Conservation (phyloP, 1,139 yeast genomes). For the Yamadazyma mexicana region DNA sequence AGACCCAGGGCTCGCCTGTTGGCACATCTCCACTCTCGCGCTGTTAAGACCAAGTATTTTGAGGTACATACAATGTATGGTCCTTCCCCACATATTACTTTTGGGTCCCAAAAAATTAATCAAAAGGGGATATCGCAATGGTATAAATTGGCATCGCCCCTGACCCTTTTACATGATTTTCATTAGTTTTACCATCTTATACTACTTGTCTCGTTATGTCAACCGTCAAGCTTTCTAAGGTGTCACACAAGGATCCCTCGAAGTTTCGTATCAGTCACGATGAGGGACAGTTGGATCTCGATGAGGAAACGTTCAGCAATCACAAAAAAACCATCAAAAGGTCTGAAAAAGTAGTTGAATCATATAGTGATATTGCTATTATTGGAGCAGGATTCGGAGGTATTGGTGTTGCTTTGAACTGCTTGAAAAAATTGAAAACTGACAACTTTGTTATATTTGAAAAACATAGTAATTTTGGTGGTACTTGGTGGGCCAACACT, state of each 20-base stretch:
- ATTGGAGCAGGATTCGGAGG: slow-evolving; percentile 55
- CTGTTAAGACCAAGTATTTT: too few species aligned
- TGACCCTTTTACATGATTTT: too few species aligned
- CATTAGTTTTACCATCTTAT: too few species aligned
- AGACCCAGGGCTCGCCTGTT: too few species aligned
- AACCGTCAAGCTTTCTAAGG: slow-evolving; percentile 27
- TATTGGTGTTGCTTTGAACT: slow-evolving; percentile 33
- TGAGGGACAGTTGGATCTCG: slow-evolving; percentile 31
- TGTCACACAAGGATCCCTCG: slow-evolving; percentile 34
- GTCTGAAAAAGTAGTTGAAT: slow-evolving; percentile 20
- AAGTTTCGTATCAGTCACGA: slow-evolving; percentile 30
- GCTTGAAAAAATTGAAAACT: slow-evolving; percentile 26
- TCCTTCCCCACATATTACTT: too few species aligned
- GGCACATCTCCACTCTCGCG: too few species aligned
- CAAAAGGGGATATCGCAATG: too few species aligned
- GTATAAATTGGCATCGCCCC: too few species aligned
- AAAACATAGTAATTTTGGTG: slow-evolving; percentile 48
- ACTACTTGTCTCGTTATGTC: too few species aligned
- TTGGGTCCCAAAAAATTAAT: too few species aligned
- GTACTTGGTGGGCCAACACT: slow-evolving; percentile 55
- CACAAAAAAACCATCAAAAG: slow-evolving; percentile 17
- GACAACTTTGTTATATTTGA: slow-evolving; percentile 43
- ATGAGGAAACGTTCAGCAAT: slow-evolving; percentile 10
- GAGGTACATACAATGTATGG: too few species aligned
- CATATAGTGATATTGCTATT: slow-evolving; percentile 34